Conservation (phyloP, 306 rosid species). For the Notholithocarpus densiflorus region DNA sequence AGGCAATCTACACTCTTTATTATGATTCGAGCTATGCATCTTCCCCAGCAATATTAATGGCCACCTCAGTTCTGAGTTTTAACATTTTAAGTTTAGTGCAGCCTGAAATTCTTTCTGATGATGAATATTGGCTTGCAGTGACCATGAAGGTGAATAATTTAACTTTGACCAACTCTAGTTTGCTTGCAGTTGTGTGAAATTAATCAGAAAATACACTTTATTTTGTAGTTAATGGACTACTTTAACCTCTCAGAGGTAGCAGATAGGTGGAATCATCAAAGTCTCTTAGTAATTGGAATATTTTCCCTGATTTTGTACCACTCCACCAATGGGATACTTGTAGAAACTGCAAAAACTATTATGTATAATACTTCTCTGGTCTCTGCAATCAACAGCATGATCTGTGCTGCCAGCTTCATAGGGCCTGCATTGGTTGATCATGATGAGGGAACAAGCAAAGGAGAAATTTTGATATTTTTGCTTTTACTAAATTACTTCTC, state of each 20-base stretch:
- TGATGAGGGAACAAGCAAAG: slow-evolving; percentile 52
- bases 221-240: slow-evolving; percentile 59
- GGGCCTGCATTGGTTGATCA: slow-evolving; percentile 81
- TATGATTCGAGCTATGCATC: slow-evolving; percentile 31
- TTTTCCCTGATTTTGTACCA: slow-evolving; percentile 73
- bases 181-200: slow-evolving; percentile 3
- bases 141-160: slow-evolving; percentile 54
- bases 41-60: slow-evolving; percentile 38
- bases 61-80: slow-evolving; percentile 48
- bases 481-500: slow-evolving; percentile 74
- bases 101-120: slow-evolving; percentile 53
- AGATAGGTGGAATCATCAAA: slow-evolving; percentile 49
- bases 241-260: slow-evolving; percentile 31
- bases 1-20: slow-evolving; percentile 42
- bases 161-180: neutral
- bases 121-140: slow-evolving; percentile 68
- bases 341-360: slow-evolving; percentile 71
- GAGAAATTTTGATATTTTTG: slow-evolving; percentile 52
- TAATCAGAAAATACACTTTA: slow-evolving; percentile 8
- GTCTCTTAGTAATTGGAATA: slow-evolving; percentile 56
- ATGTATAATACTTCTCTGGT: slow-evolving; percentile 51
- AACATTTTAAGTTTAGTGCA: slow-evolving; percentile 53
- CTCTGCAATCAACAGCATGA: slow-evolving; percentile 43
- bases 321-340: slow-evolving; percentile 52
- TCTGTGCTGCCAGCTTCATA: slow-evolving; percentile 54